Base-by-base conservation (phyloP, 768 basidiomycete genomes). In the Xerocomellus amylosporus region DNA sequence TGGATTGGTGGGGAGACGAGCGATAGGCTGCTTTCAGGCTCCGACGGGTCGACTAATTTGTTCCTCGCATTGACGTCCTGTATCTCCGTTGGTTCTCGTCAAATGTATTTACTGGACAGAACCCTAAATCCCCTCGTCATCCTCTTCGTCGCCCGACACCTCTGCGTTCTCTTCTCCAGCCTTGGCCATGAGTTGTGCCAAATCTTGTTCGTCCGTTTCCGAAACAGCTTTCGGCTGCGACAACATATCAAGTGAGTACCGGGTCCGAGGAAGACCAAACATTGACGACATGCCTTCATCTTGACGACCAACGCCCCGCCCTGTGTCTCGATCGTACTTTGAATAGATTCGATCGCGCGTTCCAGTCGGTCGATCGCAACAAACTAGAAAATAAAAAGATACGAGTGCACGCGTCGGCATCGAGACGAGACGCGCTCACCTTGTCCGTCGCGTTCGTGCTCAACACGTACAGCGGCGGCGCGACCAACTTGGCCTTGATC, bases 391-490 rank as follows among this genome's bases (percentile, higher is more conserved):
- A 88, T 88, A 62, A 84, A 88, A 87, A 90, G 17, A 4, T n/a
- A n/a, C n/a, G 39, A 2, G 17, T 1, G 15, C 36, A 34, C 17
- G 26, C 9, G 19, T 41, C 17, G 44, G 20, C 30, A 0, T 17
- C 14, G 19, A 13, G 28, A 19, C 26, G 26, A 28, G 44, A 39
- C 53, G 10, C 3, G 2, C 76, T 39, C 36, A 86, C 87, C 82
- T 98, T 99, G 74, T 99, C 97, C 7, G 96, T 98, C 13, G 93
- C 89, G 59, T 98, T 98, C 28, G 93, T 95, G 61, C 89, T 93
- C 49, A 99, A 78, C 24, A 99, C 96, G 63, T 98, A 99, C 37
- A 99, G 70, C 26, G 96, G 96, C 8, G 97, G 97, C 0, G 96
- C 96, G 40, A 98, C 95, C 22, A 99, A 79, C 69, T 94, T 92